Conservation (phyloP, 345 rosid species). For the Laguncularia racemosa region DNA sequence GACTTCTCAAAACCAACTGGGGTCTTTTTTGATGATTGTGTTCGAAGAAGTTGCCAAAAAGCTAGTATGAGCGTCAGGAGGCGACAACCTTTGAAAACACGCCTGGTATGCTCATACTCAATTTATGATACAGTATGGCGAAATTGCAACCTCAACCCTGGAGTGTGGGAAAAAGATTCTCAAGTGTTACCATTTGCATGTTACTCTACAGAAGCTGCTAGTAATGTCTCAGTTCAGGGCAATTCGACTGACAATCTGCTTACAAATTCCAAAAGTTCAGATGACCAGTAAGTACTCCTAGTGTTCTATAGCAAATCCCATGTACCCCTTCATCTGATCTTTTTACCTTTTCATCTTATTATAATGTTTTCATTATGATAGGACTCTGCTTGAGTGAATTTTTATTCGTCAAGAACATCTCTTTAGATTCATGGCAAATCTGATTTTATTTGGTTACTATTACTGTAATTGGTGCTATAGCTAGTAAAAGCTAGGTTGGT, state of each 20-base stretch:
- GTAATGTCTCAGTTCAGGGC: conserved; percentile 48
- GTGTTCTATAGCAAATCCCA: conserved; percentile 8
- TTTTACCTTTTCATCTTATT: conserved; percentile 1
- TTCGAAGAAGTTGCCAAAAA: conserved; percentile 27
- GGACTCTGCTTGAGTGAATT: no score
- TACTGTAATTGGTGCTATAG: no score
- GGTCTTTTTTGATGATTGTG: conserved; percentile 40
- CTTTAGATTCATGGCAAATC: no score
- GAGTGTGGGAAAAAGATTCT: conserved; percentile 26
- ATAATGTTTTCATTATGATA: not conserved
- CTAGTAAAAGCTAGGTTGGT: not conserved
- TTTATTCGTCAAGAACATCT: no score
- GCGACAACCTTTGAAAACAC: conserved; percentile 21
- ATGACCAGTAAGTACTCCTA: conserved; percentile 38
- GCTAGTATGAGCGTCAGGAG: conserved; percentile 45
- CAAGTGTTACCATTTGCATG: conserved; percentile 30
- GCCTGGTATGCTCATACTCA: conserved; percentile 36
- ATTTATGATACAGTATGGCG: conserved; percentile 22
- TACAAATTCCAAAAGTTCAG: conserved; percentile 26
- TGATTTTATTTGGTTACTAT: no score
- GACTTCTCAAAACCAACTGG: conserved; percentile 47
- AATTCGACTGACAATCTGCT: conserved; percentile 40
- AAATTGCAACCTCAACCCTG: conserved; percentile 17
- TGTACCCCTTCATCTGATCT: not conserved
- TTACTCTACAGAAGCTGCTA: conserved; percentile 47